phyloP scores from a whole-genome alignment of 2,329 filamentous ascomycete genomes.

The Chalaropsis thielavioides region DNA sequence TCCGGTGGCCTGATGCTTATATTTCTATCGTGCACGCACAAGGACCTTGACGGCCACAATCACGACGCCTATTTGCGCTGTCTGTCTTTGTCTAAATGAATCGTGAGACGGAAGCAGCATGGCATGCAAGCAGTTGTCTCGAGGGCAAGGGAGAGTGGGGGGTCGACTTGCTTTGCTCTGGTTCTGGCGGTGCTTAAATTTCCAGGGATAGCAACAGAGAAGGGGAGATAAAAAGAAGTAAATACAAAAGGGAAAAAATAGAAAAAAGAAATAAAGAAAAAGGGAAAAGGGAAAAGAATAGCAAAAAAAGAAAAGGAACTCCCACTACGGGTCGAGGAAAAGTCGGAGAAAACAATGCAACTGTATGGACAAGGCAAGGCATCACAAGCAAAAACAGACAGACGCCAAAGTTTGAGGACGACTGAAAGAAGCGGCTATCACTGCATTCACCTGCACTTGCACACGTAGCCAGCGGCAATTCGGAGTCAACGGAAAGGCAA shows the following conservation, averaged over 20 bases:
- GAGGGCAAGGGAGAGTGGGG: not conserved
- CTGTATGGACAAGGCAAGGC: not conserved
- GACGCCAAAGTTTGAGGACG: not conserved
- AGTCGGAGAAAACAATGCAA: not conserved
- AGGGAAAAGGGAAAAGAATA: no score
- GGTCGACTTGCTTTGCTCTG: not conserved
- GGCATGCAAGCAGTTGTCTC: conserved; percentile 1
- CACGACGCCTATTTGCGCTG: no score
- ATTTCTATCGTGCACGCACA: not conserved
- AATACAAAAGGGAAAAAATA: not conserved
- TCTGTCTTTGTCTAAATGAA: not conserved
- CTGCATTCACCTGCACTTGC: not conserved
- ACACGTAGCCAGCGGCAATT: not conserved
- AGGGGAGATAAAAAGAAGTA: not conserved
- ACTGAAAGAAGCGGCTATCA: not conserved
- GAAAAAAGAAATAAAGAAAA: not conserved
- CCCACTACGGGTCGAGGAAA: not conserved
- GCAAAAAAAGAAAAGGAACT: not conserved
- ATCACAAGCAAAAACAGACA: not conserved
- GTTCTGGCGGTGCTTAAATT: not conserved
- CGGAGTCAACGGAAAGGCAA: not conserved
- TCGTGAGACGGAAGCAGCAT: conserved; percentile 2
- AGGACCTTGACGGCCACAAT: not conserved
- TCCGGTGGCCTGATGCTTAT: not conserved
- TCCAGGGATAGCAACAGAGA: not conserved